Base-by-base conservation (phyloP, 2,329 filamentous ascomycete species). In the Venturiaceae sp. region DNA sequence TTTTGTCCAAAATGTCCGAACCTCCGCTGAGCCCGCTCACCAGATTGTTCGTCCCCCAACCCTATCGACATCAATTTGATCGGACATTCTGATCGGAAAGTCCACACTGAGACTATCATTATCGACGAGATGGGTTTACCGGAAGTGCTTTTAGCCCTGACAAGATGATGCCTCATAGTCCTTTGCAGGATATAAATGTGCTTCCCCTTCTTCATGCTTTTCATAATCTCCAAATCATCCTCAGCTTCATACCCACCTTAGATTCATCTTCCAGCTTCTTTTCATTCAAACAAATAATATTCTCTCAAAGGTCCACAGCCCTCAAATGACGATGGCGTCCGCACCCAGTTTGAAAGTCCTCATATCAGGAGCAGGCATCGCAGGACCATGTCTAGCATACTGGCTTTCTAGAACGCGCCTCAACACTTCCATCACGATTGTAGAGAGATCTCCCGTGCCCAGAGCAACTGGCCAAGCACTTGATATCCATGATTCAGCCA, bases 401-500 rank as follows among this genome's bases (percentile, higher is more conserved):
- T 59, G 50, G 52, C 37, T 59, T 19, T 41, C 57, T 3, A 39
- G 53, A 33, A 33, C 36, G 9, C 28, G 57, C 3, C 41, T 50
- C n/a, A 33, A 52, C n/a, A 32, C 36, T 30, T 32, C 65, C 32
- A 65, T 75, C 44, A 74, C 73, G 1, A 60, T 79, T 32, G 62
- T 78, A 34, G 77, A 79, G 62, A 71, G 76, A 2, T 71, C 62
- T 8, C 32, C 65, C 72, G 2, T 44, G 0, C 66, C 82, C 0
- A 75, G 81, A 1, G 68, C 72, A 1, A 71, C 71, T 0, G 82
- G 82, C 0, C 74, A 77, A 3, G 80, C 82, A 53, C 66, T 84
- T 30, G 82, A 85, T 63, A 68, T 84, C 2, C 75, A 78, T 3
- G 77, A 73, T 11, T 73, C 75, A 28, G 80, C 76, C 0, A 73